Evolutionary conservation across 805 yeast species (phyloP), one percentile per base, ranked within the genome.

Genomic region (Sugiyamaella americana): DNA sequence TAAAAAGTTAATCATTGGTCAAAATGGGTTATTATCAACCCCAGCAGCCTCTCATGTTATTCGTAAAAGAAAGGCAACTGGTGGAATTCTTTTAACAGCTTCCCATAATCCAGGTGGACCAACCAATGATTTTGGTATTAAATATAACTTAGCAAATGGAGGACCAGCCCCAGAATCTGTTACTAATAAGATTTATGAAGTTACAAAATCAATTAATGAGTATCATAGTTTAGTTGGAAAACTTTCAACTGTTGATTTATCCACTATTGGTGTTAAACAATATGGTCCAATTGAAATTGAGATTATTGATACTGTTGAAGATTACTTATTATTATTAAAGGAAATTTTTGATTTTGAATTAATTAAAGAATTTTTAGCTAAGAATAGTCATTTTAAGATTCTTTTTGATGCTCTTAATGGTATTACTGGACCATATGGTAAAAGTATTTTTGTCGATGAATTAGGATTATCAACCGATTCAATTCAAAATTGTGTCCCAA

Each of bases 51-150:
- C 96, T n/a, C 87, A 88, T 62, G 71, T 93, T 48, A 93, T 91
- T 58, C 79, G 98, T 66, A 78, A 80, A 50, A 73, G 72, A 53
- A 55, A 57, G 46, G 73, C 76, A 30, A 87, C 96, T 10, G 98
- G 98, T 51, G 98, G 98, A 52, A 91, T 91, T 68, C 87, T 93
- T 55, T 73, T 91, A 61, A 91, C 98, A 5, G 98, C 98, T 1
- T 84, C 95, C 20, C 98, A 91, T 68, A 91, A 91, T 67, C 98
- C 98, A 16, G 98, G 98, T 64, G 97, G 98, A 5, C 96, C 96
- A 48, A 69, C 74, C 22, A 81, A 85, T 54, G 98, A 91, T 64
- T 75, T 88, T 63, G 98, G 98, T 46, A 91, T 91, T 72, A 91
- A 91, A 71, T 93, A 93, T 72, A 93, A 91, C 67, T 72, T 93